Evolutionary conservation across 148 eudicot species (phyloP).

Genomic region (Rhododendron simsii): DNA sequence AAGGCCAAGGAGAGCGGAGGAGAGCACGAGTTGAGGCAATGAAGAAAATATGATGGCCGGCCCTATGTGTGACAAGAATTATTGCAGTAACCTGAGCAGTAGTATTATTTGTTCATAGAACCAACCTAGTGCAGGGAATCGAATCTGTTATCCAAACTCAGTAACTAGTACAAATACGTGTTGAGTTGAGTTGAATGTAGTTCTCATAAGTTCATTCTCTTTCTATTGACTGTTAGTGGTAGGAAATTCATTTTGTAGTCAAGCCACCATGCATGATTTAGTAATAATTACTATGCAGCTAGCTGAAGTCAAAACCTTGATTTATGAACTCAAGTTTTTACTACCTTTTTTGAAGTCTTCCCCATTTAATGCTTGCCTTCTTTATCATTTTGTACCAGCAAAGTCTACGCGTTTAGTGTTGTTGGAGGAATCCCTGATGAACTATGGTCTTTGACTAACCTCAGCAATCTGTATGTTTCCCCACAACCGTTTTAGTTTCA

Average conservation of each 20-base stretch:
- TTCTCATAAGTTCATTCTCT: background rate
- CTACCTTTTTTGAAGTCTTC: background rate
- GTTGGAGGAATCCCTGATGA: constrained; percentile 63
- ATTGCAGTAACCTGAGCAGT: background rate
- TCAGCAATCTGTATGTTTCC: background rate
- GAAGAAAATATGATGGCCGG: background rate
- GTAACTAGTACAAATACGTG: background rate
- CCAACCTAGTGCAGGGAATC: background rate
- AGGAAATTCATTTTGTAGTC: background rate
- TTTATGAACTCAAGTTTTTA: background rate
- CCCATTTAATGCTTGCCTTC: background rate
- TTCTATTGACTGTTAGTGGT: background rate
- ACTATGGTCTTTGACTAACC: constrained; percentile 59
- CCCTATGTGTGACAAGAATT: background rate
- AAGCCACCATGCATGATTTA: background rate
- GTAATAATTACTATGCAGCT: background rate
- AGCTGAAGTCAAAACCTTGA: background rate
- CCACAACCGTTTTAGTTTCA: background rate
- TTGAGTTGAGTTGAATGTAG: background rate
- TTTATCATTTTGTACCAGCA: constrained; percentile 35
- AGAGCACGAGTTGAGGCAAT: background rate
- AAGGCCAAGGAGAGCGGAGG: background rate
- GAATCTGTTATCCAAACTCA: background rate
- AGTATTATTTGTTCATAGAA: no score
- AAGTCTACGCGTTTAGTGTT: constrained; percentile 48